Conservation (phyloP, 305 asterid genomes). For the Andrographis paniculata region DNA sequence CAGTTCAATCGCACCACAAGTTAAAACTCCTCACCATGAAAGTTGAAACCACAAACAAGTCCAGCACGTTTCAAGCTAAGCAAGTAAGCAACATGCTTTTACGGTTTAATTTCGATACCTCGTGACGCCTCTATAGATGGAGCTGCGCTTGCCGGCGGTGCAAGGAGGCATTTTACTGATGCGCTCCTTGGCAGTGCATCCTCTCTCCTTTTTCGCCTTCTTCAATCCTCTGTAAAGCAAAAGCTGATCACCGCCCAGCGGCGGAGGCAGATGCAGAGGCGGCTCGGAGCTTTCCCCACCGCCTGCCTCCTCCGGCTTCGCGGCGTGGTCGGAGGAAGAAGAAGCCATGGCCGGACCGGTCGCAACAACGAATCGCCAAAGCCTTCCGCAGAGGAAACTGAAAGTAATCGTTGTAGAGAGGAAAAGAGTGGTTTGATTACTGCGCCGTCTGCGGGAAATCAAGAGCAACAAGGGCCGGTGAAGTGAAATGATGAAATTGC, state of each 20-base stretch:
- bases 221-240: constrained; percentile 68
- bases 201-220: constrained; percentile 89
- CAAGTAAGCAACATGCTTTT: neutral
- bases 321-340: constrained; percentile 54
- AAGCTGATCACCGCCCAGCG: constrained; percentile 42
- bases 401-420: constrained; percentile 14
- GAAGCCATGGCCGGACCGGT: neutral
- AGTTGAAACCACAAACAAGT: constrained; percentile 5
- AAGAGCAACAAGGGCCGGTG: constrained; percentile 20
- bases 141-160: constrained; percentile 97
- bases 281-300: constrained; percentile 39
- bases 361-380: constrained; percentile 2
- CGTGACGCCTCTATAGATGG: constrained; percentile 95
- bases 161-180: constrained; percentile 99
- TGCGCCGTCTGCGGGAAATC: constrained; percentile 25
- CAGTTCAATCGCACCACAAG: neutral
- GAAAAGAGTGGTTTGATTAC: constrained; percentile 13
- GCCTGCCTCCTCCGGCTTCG: constrained; percentile 45
- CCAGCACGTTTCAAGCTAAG: neutral
- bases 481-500: constrained; percentile 23
- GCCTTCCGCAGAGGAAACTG: constrained; percentile 26
- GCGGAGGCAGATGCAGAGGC: constrained; percentile 16
- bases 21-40: too few species aligned
- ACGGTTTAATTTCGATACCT: too few species aligned
- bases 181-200: constrained; percentile 93